A percentile compares a stretch with the other conserved stretches of the same genome.
Evolutionary conservation across 192 early-diverging fungal species (phyloP).

Genomic region (Coemansia pectinata): DNA sequence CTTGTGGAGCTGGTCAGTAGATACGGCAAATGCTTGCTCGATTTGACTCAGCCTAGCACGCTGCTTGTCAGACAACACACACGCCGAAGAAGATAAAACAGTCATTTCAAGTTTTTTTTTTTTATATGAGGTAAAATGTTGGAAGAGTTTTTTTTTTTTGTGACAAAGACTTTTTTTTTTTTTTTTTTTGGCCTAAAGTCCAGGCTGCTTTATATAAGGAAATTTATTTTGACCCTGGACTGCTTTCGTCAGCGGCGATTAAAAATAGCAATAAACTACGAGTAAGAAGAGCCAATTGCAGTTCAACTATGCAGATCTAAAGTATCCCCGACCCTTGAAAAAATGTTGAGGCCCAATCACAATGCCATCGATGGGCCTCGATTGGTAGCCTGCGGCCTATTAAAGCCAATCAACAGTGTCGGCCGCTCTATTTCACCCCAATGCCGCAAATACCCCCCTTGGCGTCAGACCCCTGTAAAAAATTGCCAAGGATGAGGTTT

Average conservation of each 20-base stretch:
- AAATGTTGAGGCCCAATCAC: background rate
- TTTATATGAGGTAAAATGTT: background rate
- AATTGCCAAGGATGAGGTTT: background rate
- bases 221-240: background rate
- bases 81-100: conserved; percentile 16
- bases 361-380: background rate
- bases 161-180: background rate
- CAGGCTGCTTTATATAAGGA: background rate
- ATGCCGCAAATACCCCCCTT: background rate
- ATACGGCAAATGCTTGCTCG: conserved; percentile 21
- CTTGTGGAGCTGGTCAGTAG: conserved; percentile 14
- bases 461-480: background rate
- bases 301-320: background rate
- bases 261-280: background rate
- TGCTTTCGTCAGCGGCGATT: background rate
- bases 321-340: background rate
- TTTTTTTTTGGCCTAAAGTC: background rate
- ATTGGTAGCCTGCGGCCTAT: background rate
- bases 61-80: conserved; percentile 44
- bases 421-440: background rate
- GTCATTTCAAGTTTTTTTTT: background rate
- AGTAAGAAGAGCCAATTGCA: background rate
- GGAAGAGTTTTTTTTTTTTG: background rate
- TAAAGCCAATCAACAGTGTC: background rate
- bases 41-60: conserved; percentile 55